phyloP scores from a whole-genome alignment of 1,284 basidiomycete genomes.

The Marasmius oreades region DNA sequence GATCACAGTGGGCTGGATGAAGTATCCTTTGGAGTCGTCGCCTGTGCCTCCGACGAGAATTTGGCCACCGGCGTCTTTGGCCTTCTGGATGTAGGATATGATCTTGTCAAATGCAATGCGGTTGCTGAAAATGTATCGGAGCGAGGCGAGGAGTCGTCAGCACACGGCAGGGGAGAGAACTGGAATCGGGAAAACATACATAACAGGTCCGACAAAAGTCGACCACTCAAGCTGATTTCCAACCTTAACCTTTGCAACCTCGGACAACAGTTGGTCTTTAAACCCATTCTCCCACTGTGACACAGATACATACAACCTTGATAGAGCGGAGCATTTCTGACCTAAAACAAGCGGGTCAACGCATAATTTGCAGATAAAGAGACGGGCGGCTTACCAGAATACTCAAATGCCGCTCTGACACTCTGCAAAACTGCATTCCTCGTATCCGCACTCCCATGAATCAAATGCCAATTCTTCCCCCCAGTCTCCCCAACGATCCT shows the following conservation, averaged over 20 bases:
- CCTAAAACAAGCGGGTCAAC: slow-evolving; percentile 35
- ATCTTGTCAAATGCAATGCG: slow-evolving; percentile 89
- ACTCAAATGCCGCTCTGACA: slow-evolving; percentile 92
- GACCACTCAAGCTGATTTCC: slow-evolving; percentile 77
- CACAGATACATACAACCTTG: slow-evolving; percentile 85
- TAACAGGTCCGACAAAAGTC: slow-evolving; percentile 96
- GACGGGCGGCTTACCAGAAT: slow-evolving; percentile 80
- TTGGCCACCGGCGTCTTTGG: slow-evolving; percentile 86
- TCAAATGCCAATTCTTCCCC: slow-evolving; percentile 97
- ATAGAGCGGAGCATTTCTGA: slow-evolving; percentile 97
- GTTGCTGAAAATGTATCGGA: slow-evolving; percentile 42
- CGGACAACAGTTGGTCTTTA: slow-evolving; percentile 74
- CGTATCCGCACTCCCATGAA: slow-evolving; percentile 87
- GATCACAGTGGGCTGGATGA: slow-evolving; percentile 93
- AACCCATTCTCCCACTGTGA: slow-evolving; percentile 89
- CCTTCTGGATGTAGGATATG: slow-evolving; percentile 81
- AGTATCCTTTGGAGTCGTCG: slow-evolving; percentile 94
- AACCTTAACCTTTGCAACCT: slow-evolving; percentile 83
- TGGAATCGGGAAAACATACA: slow-evolving; percentile 51
- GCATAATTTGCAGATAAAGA: neutral
- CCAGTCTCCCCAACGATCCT: slow-evolving; percentile 96
- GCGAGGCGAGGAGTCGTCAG: neutral
- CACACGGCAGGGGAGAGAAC: neutral
- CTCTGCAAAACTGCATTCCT: slow-evolving; percentile 87
- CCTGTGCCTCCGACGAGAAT: slow-evolving; percentile 83